phyloP scores from a whole-genome alignment of 2,329 filamentous ascomycete genomes.

The Exophiala mesophila region DNA sequence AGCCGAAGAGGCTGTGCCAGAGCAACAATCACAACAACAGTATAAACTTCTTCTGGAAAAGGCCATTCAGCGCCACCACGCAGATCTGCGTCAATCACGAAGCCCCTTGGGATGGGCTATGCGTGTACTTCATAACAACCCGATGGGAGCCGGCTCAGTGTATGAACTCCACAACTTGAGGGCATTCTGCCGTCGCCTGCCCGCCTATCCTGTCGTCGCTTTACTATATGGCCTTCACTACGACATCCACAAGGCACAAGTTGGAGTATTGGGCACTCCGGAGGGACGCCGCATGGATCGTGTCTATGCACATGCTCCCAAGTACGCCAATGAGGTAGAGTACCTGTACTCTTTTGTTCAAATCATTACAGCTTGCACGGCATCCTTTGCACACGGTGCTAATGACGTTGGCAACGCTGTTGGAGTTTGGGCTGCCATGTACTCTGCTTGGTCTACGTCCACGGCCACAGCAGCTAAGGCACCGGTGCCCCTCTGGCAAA shows the following conservation, averaged over 20 bases:
- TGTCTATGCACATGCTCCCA: slow-evolving; percentile 59
- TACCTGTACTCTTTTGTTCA: slow-evolving; percentile 54
- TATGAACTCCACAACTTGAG: slow-evolving; percentile 70
- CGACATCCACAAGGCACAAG: slow-evolving; percentile 74
- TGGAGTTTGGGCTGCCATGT: slow-evolving; percentile 66
- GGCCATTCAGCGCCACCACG: slow-evolving; percentile 55
- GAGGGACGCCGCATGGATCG: slow-evolving; percentile 67
- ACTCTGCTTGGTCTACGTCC: slow-evolving; percentile 62
- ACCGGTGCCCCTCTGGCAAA: slow-evolving; percentile 68
- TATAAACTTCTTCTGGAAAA: slow-evolving; percentile 61
- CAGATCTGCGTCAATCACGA: slow-evolving; percentile 56
- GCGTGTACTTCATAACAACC: slow-evolving; percentile 69
- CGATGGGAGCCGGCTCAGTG: slow-evolving; percentile 64
- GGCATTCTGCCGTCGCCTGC: slow-evolving; percentile 59
- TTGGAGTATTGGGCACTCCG: slow-evolving; percentile 64
- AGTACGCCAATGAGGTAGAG: slow-evolving; percentile 67
- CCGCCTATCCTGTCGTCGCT: slow-evolving; percentile 60
- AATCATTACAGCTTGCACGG: slow-evolving; percentile 48
- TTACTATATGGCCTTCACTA: slow-evolving; percentile 72
- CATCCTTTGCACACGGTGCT: slow-evolving; percentile 60
- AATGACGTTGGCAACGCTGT: slow-evolving; percentile 72
- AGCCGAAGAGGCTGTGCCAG: slow-evolving; percentile 8
- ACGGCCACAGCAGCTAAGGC: slow-evolving; percentile 57
- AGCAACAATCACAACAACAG: slow-evolving; percentile 44
- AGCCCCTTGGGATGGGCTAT: slow-evolving; percentile 80